These are phyloP conservation scores for Verticillium albo-atrum DNA, from an alignment of 2,329 filamentous ascomycete genomes.

Conservation along the genomic window DNA sequence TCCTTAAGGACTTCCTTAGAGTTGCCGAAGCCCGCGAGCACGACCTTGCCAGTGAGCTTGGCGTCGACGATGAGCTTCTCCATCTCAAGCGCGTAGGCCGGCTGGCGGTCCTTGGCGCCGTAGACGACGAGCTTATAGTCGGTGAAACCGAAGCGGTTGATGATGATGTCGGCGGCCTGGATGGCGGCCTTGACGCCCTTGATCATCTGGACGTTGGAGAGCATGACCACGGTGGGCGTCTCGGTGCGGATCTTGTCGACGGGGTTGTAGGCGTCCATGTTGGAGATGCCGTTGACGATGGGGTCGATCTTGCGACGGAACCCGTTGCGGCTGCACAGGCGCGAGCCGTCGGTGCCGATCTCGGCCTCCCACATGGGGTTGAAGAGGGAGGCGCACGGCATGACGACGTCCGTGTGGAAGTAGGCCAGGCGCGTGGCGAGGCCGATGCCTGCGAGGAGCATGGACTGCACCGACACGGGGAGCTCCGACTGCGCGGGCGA, in stretches of 20 bases:
- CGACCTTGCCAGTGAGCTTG: constrained; percentile 45
- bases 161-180: constrained; percentile 59
- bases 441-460: constrained; percentile 40
- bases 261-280: constrained; percentile 59
- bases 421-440: constrained; percentile 40
- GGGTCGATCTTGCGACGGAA: constrained; percentile 59
- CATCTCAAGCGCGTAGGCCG: constrained; percentile 55
- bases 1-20: constrained; percentile 50
- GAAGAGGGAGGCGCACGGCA: constrained; percentile 57
- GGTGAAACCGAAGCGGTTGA: constrained; percentile 61
- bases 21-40: constrained; percentile 51
- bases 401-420: constrained; percentile 53
- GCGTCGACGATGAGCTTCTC: constrained; percentile 54
- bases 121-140: constrained; percentile 61
- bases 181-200: constrained; percentile 64
- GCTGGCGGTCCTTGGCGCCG: constrained; percentile 58
- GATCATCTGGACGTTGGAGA: constrained; percentile 55
- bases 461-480: constrained; percentile 42
- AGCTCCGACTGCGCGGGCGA: constrained; percentile 44
- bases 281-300: constrained; percentile 60
- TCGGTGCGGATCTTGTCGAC: constrained; percentile 55
- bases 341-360: constrained; percentile 53
- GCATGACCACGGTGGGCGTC: constrained; percentile 59
- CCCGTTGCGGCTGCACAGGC: constrained; percentile 49
- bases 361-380: constrained; percentile 62